A percentile compares a stretch with the other conserved stretches of the same genome.
Conservation (phyloP, 495 filamentous ascomycete species). For the Extremus antarcticus region DNA sequence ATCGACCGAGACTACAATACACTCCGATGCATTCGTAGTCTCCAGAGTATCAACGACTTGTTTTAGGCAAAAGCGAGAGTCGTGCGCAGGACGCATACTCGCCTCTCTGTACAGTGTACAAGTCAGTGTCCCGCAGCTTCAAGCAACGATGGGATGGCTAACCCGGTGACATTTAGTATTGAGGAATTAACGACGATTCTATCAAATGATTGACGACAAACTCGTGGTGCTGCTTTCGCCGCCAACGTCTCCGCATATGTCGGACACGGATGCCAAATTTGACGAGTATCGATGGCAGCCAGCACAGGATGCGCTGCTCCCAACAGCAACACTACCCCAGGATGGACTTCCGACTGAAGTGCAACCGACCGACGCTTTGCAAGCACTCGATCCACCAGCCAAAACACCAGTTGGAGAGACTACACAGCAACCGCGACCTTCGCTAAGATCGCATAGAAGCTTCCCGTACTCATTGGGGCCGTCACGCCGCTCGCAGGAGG, state of each 20-base stretch:
- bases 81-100: neutral
- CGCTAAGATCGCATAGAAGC: constrained; percentile 30
- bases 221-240: constrained; percentile 12
- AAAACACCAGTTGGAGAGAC: neutral
- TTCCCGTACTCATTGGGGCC: constrained; percentile 27
- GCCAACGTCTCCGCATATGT: constrained; percentile 21
- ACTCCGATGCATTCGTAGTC: too few species aligned
- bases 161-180: neutral
- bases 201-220: constrained; percentile 13
- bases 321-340: constrained; percentile 19
- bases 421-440: neutral
- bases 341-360: constrained; percentile 24
- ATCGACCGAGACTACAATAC: too few species aligned
- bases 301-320: neutral
- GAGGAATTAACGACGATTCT: neutral
- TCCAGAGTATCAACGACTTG: neutral
- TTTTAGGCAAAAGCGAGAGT: neutral
- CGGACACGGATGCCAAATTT: constrained; percentile 8
- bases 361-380: constrained; percentile 6
- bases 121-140: neutral
- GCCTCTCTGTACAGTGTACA: neutral
- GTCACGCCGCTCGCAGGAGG: constrained; percentile 19
- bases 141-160: neutral
- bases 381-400: neutral
- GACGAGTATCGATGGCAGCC: constrained; percentile 11